Evolutionary conservation across 768 basidiomycete species (phyloP), one percentile per base, ranked within the genome.

Genomic region (Lentinula sp.): DNA sequence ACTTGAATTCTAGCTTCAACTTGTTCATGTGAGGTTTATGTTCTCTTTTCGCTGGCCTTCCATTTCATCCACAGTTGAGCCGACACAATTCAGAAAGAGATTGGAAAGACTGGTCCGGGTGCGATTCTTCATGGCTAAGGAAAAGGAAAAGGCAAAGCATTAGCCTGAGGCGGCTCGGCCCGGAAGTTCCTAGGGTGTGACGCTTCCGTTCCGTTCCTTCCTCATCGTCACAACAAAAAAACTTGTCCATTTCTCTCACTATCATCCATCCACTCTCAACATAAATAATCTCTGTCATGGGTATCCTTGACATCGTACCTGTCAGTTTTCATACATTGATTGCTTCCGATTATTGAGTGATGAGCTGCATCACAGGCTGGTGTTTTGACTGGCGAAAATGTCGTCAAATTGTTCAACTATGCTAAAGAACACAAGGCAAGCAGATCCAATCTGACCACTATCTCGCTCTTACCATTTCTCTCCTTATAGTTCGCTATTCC

Each of bases 401-500:
- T 93, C 68, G 87, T 93, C 76, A 95, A 95, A 75, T 76, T 99
- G 71, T 96, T 98, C 73, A 87, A 96, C 67, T 97, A 96, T 73
- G 96, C 95, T 49, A 90, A 89, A 69, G 84, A 87, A 68, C 71
- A 98, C 74, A 79, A 95, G 81, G 96, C 93, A 64, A 64, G 81
- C 67, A 23, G 23, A 42, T 13, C 53, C 11, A 37, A 61, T 65
- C 59, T 63, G 62, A 53, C 28, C 52, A 15, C 43, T 16, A 43
- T 53, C 13, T 59, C 31, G 16, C 45, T 48, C 61, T 61, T 64
- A 68, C 45, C 39, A 43, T 42, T 23, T 18, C 63, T 54, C 37
- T 61, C 16, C 10, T 15, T 52, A 46, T 65, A 91, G 90, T 93
- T 91, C 70, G 90, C 90, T 15, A 93, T 93, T 67, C 90, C 90